Conservation (phyloP, 2,329 filamentous ascomycete genomes). For the Mycogone perniciosa region DNA sequence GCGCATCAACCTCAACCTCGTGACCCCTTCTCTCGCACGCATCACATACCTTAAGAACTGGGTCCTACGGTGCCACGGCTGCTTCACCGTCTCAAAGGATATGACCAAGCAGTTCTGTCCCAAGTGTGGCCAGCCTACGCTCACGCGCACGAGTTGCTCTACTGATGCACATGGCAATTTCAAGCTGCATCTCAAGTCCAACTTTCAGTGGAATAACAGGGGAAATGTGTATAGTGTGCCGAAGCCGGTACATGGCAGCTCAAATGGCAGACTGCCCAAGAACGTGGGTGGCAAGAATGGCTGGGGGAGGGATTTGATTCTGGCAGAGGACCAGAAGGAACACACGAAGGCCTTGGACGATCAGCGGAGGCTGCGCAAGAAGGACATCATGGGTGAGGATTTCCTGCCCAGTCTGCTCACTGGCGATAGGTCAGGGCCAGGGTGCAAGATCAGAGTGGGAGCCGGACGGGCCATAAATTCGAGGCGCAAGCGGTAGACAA, state of each 20-base stretch:
- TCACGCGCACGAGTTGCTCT: slow-evolving; percentile 79
- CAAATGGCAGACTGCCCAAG: slow-evolving; percentile 67
- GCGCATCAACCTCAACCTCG: slow-evolving; percentile 87
- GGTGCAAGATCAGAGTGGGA: slow-evolving; percentile 70
- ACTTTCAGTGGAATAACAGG: slow-evolving; percentile 93
- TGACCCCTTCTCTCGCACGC: slow-evolving; percentile 71
- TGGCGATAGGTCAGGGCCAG: slow-evolving; percentile 60
- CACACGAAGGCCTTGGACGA: slow-evolving; percentile 60
- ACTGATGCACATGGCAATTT: slow-evolving; percentile 77
- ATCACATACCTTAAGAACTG: slow-evolving; percentile 83
- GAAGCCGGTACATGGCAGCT: slow-evolving; percentile 74
- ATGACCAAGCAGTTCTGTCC: slow-evolving; percentile 90
- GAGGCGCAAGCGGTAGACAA: slow-evolving; percentile 44
- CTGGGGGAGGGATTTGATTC: slow-evolving; percentile 77
- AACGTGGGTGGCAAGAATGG: slow-evolving; percentile 73
- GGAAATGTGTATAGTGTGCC: slow-evolving; percentile 91
- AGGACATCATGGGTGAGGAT: slow-evolving; percentile 91
- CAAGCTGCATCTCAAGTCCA: slow-evolving; percentile 80
- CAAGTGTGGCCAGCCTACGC: slow-evolving; percentile 78
- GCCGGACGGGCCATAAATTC: slow-evolving; percentile 84
- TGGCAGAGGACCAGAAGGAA: slow-evolving; percentile 96
- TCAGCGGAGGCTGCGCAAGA: slow-evolving; percentile 61
- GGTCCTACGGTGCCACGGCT: slow-evolving; percentile 88
- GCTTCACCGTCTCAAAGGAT: slow-evolving; percentile 78
- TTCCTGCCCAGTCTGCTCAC: slow-evolving; percentile 80